Evolutionary conservation across 1,284 basidiomycete species (phyloP).

Genomic region (Hymenochaete sp.): DNA sequence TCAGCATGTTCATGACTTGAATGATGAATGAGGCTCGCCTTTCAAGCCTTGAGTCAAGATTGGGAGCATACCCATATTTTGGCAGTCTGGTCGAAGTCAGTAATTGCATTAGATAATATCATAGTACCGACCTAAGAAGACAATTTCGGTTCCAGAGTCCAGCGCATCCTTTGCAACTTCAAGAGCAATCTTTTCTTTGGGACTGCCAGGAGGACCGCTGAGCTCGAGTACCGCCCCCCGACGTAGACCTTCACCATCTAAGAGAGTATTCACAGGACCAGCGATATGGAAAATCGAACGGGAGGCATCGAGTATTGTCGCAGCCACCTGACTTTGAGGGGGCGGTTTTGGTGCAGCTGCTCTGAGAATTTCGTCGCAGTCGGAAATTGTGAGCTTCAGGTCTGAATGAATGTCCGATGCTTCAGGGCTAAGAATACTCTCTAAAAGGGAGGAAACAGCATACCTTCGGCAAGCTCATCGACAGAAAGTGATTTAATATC

Average conservation of each 20-base stretch:
- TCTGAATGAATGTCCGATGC: slow-evolving; percentile 28
- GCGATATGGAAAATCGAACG: slow-evolving; percentile 30
- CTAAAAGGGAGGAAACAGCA: slow-evolving; percentile 5
- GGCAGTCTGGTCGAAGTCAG: too few relatives aligned
- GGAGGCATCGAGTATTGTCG: slow-evolving; percentile 24
- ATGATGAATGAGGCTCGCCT: too few relatives aligned
- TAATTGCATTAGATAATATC: slow-evolving; percentile 10
- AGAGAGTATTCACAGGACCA: slow-evolving; percentile 42
- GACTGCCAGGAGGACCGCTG: slow-evolving; percentile 63
- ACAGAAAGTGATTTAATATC: slow-evolving; percentile 35
- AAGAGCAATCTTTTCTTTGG: slow-evolving; percentile 47
- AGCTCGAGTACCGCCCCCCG: slow-evolving; percentile 58
- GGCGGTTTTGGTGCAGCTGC: slow-evolving; percentile 23
- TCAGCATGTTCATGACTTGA: too few relatives aligned
- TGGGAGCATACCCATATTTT: too few relatives aligned
- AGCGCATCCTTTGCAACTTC: slow-evolving; percentile 42
- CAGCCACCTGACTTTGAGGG: slow-evolving; percentile 25
- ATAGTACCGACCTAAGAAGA: slow-evolving; percentile 50
- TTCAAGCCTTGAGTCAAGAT: too few relatives aligned
- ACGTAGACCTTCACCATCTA: slow-evolving; percentile 47
- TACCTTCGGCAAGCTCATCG: slow-evolving; percentile 39
- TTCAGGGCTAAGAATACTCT: background rate
- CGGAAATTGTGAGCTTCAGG: slow-evolving; percentile 35
- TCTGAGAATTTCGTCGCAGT: slow-evolving; percentile 37
- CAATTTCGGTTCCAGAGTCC: slow-evolving; percentile 36